Evolutionary conservation across 805 yeast genomes (phyloP).

Genomic region (Priceomyces fermenticarens): DNA sequence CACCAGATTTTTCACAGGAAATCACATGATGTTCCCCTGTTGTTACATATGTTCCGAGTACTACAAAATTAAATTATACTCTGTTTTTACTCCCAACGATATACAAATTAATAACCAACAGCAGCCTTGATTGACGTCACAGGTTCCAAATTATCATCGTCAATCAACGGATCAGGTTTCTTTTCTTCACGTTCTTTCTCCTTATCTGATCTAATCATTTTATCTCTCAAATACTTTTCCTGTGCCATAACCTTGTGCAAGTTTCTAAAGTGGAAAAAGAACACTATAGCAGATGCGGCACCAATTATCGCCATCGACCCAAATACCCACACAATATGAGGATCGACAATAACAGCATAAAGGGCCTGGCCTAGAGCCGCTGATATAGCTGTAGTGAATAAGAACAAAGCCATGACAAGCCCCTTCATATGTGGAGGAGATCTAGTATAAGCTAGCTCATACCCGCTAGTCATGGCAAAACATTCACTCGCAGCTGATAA

Average conservation of each 20-base stretch:
- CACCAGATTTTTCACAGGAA: too few relatives aligned
- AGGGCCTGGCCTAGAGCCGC: conserved; percentile 46
- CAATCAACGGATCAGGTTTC: conserved; percentile 17
- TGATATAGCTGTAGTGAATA: conserved; percentile 44
- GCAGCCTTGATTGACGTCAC: conserved; percentile 30
- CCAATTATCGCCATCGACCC: conserved; percentile 38
- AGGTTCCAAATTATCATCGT: conserved; percentile 20
- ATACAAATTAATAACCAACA: conserved; percentile 19
- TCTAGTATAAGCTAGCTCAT: conserved; percentile 53
- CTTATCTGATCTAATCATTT: conserved; percentile 5
- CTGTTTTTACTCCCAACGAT: neutral
- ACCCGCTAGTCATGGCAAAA: conserved; percentile 49
- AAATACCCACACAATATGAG: conserved; percentile 40
- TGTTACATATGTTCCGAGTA: too few relatives aligned
- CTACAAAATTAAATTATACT: too few relatives aligned
- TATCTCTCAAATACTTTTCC: conserved; percentile 28
- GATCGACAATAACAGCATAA: conserved; percentile 40
- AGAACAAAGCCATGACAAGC: conserved; percentile 45
- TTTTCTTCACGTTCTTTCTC: neutral
- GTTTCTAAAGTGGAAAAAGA: conserved; percentile 33
- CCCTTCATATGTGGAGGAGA: conserved; percentile 51
- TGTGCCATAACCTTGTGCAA: conserved; percentile 40
- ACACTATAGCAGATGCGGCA: conserved; percentile 25
- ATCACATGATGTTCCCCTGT: too few relatives aligned
- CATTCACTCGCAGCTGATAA: conserved; percentile 53